Base-by-base conservation (phyloP, 768 basidiomycete species). In the Phaeolepiota aurea region DNA sequence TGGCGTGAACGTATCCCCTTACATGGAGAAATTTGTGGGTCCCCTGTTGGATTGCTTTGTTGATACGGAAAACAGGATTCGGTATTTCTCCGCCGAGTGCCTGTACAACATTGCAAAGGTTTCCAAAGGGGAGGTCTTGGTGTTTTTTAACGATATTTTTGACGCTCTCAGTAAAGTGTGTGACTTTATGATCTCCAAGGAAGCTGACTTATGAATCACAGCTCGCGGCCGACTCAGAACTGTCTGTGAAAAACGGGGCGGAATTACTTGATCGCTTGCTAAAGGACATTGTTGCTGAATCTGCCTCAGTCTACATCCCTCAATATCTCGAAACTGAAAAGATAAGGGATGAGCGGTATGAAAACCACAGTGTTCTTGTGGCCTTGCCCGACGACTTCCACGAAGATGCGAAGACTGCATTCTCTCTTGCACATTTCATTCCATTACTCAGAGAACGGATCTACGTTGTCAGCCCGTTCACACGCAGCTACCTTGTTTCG, bases 101-200 rank as follows among this genome's bases (percentile, higher is more conserved):
- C 65, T 99, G 47, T 99, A 99, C 67, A 99, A 99, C 63, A 93
- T 99, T 48, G 89, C 87, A 19, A 90, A 93, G 61, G 93, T 96
- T 12, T 94, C 92, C 21, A 94, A 96, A 53, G 96, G 94, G 28
- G 94, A 97, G 60, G 83, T 98, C 21, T 66, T 99, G 43, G 79
- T 97, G 11, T 96, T 93, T 57, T 99, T 97, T 68, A 99, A 99
- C 55, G 91, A 93, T 43, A 90, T 98, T 41, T 99, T 99, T 52
- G 96, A 98, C 62, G 86, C 92, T 1, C 71, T 98, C 46, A 92
- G 89, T 71, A 98, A 97, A 72, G 94, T 93, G 52, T 43, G 76
- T 52, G 36, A 32, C 13, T 35, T 23, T 32, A 16, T 12, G 13
- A 30, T 23, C 13, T 14, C 40, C 19, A 40, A 41, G 37, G 28